phyloP scores from a whole-genome alignment of 805 yeast species.

The Hanseniaspora lindneri region DNA sequence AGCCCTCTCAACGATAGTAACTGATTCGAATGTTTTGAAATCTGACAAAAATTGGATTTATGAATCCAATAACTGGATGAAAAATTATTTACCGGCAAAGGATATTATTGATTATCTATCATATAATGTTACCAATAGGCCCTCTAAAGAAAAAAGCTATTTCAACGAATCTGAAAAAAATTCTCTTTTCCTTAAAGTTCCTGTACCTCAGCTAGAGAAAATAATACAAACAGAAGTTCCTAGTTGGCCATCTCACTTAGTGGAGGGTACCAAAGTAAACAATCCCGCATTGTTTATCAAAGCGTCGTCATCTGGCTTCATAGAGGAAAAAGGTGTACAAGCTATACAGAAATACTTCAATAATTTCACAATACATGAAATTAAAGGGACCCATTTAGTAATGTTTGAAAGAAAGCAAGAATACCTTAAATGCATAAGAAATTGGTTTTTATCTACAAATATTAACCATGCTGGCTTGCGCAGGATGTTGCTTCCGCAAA shows the following conservation, averaged over 20 bases:
- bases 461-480: not conserved
- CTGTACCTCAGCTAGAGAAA: slow-evolving; percentile 19
- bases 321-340: slow-evolving; percentile 26
- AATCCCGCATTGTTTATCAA: slow-evolving; percentile 36
- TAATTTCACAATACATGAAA: slow-evolving; percentile 20
- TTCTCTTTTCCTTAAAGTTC: slow-evolving; percentile 9
- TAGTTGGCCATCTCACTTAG: slow-evolving; percentile 20
- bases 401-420: slow-evolving; percentile 24
- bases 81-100: not conserved
- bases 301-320: slow-evolving; percentile 35
- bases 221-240: slow-evolving; percentile 25
- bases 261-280: slow-evolving; percentile 21
- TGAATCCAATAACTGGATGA: not conserved
- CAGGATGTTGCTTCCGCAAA: too few species aligned
- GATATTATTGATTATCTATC: not conserved
- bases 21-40: slow-evolving; percentile 12
- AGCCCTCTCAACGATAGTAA: slow-evolving; percentile 13
- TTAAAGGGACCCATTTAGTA: slow-evolving; percentile 27
- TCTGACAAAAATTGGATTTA: not conserved
- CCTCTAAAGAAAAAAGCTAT: slow-evolving; percentile 23
- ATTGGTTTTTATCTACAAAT: slow-evolving; percentile 18
- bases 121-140: slow-evolving; percentile 2
- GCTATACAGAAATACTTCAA: slow-evolving; percentile 23
- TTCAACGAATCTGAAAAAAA: not conserved
- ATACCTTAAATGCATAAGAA: slow-evolving; percentile 17